Evolutionary conservation across 257 asterid species (phyloP), one percentile per base, ranked within the genome.

Genomic region (Jacaranda mimosifolia): DNA sequence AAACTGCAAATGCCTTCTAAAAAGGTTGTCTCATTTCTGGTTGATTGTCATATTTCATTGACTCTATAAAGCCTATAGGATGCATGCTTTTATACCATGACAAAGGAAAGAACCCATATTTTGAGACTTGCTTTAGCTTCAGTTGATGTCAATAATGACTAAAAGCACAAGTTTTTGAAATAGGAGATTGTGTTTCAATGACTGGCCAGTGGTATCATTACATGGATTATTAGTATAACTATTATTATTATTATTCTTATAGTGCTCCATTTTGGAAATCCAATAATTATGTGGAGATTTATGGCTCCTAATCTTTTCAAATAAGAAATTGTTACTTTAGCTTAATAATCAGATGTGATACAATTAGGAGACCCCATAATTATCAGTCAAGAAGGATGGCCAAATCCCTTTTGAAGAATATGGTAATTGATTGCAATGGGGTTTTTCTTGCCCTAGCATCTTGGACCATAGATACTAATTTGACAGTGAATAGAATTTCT

Each of bases 191-290:
- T 53, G 56, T 14, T 57, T 73, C 26, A 79, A 66, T 17, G 74
- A 26, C 26, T 53, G 63, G 52, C 7, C 32, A 77, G 35, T 51
- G 10, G 46, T 18, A 45, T 49, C 49, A 19, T 72, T 36, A 72
- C 45, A 56, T 13, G 15, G 60, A 14, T 71, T 58, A 18, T 32
- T 39, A 48, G 14, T 58, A 18, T 9, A 9, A 42, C n/a, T 36
- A 43, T 3, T 39, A n/a, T 38, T 60, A 42, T 32, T 36, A 43
- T 3, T 39, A n/a, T 38, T 60, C 32, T 26, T 60, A 5, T 63
- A 75, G 81, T 81, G 84, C 71, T 55, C 78, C 71, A 68, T 74
- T 32, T 70, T 35, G 32, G 17, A 36, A 64, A 45, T 46, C 2
- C 17, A 45, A 43, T 79, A 48, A 67, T 79, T 63, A 79, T 65